Percentiles rank a stretch among this genome's conserved stretches.
Conservation (phyloP, 345 rosid species). For the Salix exigua region DNA sequence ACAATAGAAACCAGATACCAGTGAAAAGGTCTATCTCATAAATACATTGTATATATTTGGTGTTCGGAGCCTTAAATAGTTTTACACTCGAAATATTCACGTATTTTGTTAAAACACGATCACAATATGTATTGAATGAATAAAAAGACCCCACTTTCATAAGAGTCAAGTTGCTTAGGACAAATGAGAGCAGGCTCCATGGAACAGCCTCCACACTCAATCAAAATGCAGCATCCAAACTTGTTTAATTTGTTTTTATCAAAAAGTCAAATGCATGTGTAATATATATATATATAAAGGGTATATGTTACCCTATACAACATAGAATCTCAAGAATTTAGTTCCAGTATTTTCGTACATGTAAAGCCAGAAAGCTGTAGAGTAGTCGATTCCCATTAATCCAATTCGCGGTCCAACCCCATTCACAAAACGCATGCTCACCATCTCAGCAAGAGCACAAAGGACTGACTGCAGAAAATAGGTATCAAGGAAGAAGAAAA, state of each 20-base stretch:
- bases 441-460: conserved; percentile 82
- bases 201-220: background rate
- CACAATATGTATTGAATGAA: background rate
- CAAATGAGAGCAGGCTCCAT: background rate
- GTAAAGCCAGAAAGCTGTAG: conserved; percentile 80
- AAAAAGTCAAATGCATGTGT: background rate
- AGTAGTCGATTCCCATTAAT: conserved; percentile 74
- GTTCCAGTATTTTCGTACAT: conserved; percentile 40
- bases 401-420: conserved; percentile 58
- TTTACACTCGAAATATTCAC: background rate
- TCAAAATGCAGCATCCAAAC: background rate
- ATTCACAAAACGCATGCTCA: conserved; percentile 70
- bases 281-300: background rate
- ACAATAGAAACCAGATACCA: background rate
- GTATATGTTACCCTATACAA: background rate
- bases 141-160: background rate
- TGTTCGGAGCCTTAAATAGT: background rate
- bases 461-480: conserved; percentile 45
- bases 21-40: background rate
- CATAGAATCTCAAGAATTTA: background rate
- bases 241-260: background rate
- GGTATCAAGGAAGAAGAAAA: background rate
- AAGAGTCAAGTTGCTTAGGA: background rate
- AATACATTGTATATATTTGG: background rate
- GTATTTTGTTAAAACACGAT: background rate